Evolutionary conservation across 257 asterid genomes (phyloP), one percentile per base, ranked within the genome.

Genomic region (Penstemon newberryi): DNA sequence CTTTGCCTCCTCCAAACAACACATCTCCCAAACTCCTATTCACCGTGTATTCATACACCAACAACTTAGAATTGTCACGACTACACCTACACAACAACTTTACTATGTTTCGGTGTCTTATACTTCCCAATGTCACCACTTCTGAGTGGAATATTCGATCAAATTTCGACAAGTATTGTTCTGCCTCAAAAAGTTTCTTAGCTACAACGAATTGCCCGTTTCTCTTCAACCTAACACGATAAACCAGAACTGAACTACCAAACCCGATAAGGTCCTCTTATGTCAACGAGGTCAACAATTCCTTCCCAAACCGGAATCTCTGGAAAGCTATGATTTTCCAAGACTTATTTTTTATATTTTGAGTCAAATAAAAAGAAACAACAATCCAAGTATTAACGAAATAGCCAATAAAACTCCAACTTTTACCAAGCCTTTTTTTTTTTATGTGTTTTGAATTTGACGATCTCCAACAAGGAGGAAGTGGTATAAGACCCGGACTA

Each of bases 321-420:
- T 83, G 88, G 75, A 92, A 92, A 10, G 95, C 53, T 3, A 86
- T 85, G 83, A 82, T 74, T 71, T 84, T 87, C 95, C 95, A 92
- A 1, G 87, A 72, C 43, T 86, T 15, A 85, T 75, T 72, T 15
- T 15, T 15, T 81, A 85, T 70, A 84, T 66, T n/a, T 76, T 53
- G 46, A 87, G 81, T 83, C 87, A 87, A 39, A 83, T 60, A 15
- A 15, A 15, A 15, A 15, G 18, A 40, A 91, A 75, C n/a, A 79
- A 78, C 1, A 71, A 74, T 0, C 82, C 56, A 9, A 89, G 86
- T 51, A 83, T 62, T 41, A 78, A 69, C 3, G 92, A 83, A 46
- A 88, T 72, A 40, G 57, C 86, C 0, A 89, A 77, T 55, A 87
- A n/a, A 60, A 91, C 72, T 11, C 71, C 70, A 40, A 87, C 82